Conservation (phyloP, 345 rosid species). For the Melastoma malabathricum region DNA sequence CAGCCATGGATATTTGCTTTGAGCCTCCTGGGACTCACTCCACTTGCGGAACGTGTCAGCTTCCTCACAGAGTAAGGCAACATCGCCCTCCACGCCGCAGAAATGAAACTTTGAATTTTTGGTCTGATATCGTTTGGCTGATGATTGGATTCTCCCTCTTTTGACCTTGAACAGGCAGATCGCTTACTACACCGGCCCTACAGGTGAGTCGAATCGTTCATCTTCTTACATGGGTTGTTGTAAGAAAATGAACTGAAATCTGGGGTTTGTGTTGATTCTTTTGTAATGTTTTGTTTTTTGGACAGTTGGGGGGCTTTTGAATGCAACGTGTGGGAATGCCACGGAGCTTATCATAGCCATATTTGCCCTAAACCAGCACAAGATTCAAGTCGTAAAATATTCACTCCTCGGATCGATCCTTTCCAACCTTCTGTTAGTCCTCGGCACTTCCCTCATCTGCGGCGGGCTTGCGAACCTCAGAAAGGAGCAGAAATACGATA, state of each 20-base stretch:
- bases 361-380: conserved; percentile 44
- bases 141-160: neutral
- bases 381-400: conserved; percentile 67
- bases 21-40: conserved; percentile 71
- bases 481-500: conserved; percentile 62
- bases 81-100: too few relatives aligned
- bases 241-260: too few relatives aligned
- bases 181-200: conserved; percentile 72
- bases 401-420: conserved; percentile 81
- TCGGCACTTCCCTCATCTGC: conserved; percentile 77
- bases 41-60: conserved; percentile 90
- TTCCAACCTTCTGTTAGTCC: conserved; percentile 86
- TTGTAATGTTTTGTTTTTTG: conserved; percentile 2
- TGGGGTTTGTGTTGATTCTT: neutral
- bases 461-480: conserved; percentile 70
- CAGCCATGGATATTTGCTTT: conserved; percentile 87
- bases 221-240: too few relatives aligned
- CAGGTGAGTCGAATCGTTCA: conserved; percentile 33
- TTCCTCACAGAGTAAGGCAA: conserved; percentile 78
- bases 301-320: conserved; percentile 79
- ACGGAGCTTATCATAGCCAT: conserved; percentile 83
- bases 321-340: conserved; percentile 94
- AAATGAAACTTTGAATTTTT: neutral
- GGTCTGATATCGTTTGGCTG: neutral
- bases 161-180: conserved; percentile 47